Evolutionary conservation across 495 filamentous ascomycete species (phyloP), one percentile per base, ranked within the genome.

Genomic region (Hyaloscypha finlandica): DNA sequence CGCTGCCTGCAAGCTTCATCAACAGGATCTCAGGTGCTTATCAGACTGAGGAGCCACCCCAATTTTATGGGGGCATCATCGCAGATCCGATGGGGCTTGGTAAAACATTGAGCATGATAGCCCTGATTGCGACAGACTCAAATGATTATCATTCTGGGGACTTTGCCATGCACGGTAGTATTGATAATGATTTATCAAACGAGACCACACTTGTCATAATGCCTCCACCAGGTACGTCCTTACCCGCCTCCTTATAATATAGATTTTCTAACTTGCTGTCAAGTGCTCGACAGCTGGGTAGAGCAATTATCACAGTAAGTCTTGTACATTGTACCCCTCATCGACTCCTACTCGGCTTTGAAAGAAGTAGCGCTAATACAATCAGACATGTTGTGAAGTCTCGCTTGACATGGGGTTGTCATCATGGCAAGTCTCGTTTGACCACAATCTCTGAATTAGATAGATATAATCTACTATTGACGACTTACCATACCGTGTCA

Each of bases 21-120:
- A 90, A 97, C 68, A 85, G 95, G 35, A 91, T 97, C 70, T 96
- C 90, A 48, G 88, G 86, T 3, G 81, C 86, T 11, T 77, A 87
- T 11, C 75, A 86, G 64, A 76, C 79, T 20, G 84, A 22, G 84
- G 84, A 86, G 67, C 94, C 94, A 1, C 78, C 84, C 0, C 85
- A 92, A 63, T 82, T 85, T 0, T 78, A 88, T 1, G 94, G 94
- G 6, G 94, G 94, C 19, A 89, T 98, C 29, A 79, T 98, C 29
- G 94, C 94, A 6, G 94, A 98, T 74, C 92, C 94, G 87, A 98
- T 98, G 94, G 94, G 94, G 29, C 78, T 98, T 14, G 94, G 94
- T 6, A 98, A 98, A 76, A 96, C 94, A 0, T 77, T 98, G 54
- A 96, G 89, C 71, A 90, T 96, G 65, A 67, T 67, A 53, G n/a